phyloP scores from a whole-genome alignment of 345 rosid genomes.

The Aethionema arabicum region DNA sequence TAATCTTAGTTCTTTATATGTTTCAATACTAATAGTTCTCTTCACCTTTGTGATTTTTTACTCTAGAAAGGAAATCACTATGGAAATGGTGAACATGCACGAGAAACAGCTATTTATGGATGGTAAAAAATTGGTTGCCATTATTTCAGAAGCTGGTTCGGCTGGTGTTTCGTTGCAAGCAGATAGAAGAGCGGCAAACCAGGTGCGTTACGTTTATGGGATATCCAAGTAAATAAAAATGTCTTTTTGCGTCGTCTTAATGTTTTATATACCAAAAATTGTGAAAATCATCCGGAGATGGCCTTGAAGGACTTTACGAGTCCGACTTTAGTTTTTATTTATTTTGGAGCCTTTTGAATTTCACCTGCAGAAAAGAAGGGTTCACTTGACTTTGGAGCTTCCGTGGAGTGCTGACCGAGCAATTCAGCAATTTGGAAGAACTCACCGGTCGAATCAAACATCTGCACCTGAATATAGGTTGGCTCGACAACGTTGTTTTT shows the following conservation, averaged over 20 bases:
- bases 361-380: conserved; percentile 77
- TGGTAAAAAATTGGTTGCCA: conserved; percentile 87
- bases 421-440: conserved; percentile 98
- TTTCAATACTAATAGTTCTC: conserved; percentile 28
- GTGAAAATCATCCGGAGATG: conserved; percentile 11
- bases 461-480: conserved; percentile 99
- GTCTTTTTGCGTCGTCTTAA: conserved; percentile 6
- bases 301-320: conserved; percentile 12
- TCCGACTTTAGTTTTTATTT: conserved; percentile 7
- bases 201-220: conserved; percentile 46
- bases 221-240: neutral
- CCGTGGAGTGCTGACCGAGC: conserved; percentile 99
- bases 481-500: conserved; percentile 27
- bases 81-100: conserved; percentile 99
- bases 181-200: conserved; percentile 91
- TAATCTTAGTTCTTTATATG: conserved; percentile 4
- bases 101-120: conserved; percentile 99
- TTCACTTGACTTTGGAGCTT: conserved; percentile 94
- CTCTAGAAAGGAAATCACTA: conserved; percentile 82
- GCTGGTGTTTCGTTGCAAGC: conserved; percentile 99
- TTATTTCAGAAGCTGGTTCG: conserved; percentile 99
- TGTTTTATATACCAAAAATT: conserved; percentile 8
- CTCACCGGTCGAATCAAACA: conserved; percentile 97
- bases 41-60: conserved; percentile 24
- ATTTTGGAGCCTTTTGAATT: conserved; percentile 17